These are phyloP conservation scores for Blastomyces parvus DNA, from an alignment of 2,329 filamentous ascomycete species.

Conservation along the genomic window DNA sequence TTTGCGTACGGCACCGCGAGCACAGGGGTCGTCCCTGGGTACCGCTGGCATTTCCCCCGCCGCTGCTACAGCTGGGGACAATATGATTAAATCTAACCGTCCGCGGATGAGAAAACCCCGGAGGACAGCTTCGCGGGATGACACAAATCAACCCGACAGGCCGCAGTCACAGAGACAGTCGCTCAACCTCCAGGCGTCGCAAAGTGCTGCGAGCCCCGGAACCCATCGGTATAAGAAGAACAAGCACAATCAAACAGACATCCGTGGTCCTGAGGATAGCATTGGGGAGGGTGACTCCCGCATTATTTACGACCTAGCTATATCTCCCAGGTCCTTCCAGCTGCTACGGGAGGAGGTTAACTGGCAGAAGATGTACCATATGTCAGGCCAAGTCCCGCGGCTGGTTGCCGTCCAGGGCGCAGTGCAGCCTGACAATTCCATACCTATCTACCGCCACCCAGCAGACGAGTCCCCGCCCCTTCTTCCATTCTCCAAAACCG, in stretches of 20 bases:
- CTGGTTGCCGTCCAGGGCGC: constrained; percentile 82
- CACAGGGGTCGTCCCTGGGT: neutral
- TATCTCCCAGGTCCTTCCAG: constrained; percentile 53
- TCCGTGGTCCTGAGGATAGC: constrained; percentile 41
- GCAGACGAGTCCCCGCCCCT: constrained; percentile 77
- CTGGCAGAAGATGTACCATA: constrained; percentile 90
- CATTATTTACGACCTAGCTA: constrained; percentile 61
- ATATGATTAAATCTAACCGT: neutral
- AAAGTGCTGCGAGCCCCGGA: neutral
- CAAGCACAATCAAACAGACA: constrained; percentile 19
- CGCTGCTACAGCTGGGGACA: neutral
- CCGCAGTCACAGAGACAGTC: neutral
- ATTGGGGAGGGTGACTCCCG: constrained; percentile 76
- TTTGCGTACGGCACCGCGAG: neutral
- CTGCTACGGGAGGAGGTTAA: constrained; percentile 62
- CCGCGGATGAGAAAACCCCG: constrained; percentile 4
- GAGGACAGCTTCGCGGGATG: neutral
- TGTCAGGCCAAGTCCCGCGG: constrained; percentile 81
- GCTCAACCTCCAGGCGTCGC: neutral
- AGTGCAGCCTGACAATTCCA: constrained; percentile 54
- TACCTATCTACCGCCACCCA: constrained; percentile 91
- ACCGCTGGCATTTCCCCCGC: too few relatives aligned
- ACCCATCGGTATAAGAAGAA: constrained; percentile 14
- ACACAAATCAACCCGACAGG: neutral
- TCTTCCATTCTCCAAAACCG: constrained; percentile 62